phyloP scores from a whole-genome alignment of 2,329 filamentous ascomycete genomes.

The Diaporthe citrichinensis region DNA sequence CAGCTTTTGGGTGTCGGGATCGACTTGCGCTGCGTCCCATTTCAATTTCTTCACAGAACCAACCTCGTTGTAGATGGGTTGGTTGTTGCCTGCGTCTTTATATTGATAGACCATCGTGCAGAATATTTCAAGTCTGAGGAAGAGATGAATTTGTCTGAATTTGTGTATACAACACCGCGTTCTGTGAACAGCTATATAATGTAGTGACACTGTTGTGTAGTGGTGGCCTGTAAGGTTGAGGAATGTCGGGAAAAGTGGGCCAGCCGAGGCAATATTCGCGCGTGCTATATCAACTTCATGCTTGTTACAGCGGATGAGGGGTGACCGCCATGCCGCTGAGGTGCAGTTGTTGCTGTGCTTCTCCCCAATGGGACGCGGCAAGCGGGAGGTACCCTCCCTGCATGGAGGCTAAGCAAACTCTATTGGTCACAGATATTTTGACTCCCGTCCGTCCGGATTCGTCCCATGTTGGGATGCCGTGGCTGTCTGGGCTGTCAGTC shows the following conservation, averaged over 20 bases:
- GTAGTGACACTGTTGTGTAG: not conserved
- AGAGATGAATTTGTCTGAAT: not conserved
- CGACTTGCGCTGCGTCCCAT: not conserved
- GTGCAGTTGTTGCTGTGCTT: not conserved
- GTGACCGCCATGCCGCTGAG: not conserved
- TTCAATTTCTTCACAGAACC: constrained; percentile 12
- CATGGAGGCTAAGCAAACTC: not conserved
- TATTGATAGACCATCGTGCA: constrained; percentile 4
- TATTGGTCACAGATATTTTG: not conserved
- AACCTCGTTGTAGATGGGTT: constrained; percentile 16
- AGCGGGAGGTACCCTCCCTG: not conserved
- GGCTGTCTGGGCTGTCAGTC: not conserved
- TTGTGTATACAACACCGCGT: too few species aligned
- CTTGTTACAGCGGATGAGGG: not conserved
- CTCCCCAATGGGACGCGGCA: not conserved
- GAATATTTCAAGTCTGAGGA: not conserved
- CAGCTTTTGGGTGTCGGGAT: not conserved
- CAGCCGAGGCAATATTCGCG: constrained; percentile 4
- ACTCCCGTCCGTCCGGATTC: not conserved
- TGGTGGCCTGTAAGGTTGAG: not conserved
- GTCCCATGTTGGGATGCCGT: not conserved
- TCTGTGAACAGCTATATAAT: not conserved
- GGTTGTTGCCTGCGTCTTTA: not conserved
- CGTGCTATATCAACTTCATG: not conserved
- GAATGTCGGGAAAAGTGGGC: not conserved